Conservation (phyloP, 106 monocot genomes). For the Acorus calamus region DNA sequence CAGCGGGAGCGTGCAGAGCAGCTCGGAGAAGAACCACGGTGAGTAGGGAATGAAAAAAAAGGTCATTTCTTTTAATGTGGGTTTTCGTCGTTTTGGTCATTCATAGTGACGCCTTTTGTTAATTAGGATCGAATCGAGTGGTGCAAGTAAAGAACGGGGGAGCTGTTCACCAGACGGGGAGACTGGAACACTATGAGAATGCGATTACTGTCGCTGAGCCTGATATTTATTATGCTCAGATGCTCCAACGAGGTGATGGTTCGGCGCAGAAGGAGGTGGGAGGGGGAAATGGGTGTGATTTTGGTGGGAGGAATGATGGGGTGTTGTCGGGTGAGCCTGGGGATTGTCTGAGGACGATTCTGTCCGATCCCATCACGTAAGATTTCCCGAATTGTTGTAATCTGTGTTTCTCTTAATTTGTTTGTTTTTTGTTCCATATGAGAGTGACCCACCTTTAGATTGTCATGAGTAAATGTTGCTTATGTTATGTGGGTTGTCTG, state of each 20-base stretch:
- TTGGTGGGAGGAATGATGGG: conserved; percentile 28
- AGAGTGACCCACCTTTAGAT: too few relatives aligned
- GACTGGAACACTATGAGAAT: conserved; percentile 18
- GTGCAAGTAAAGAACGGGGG: conserved; percentile 9
- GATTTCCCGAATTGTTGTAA: conserved; percentile 6
- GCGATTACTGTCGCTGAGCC: conserved; percentile 28
- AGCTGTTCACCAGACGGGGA: conserved; percentile 12
- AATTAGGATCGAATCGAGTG: conserved; percentile 25
- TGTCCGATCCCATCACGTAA: conserved; percentile 77
- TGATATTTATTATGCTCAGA: conserved; percentile 17
- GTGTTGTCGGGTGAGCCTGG: conserved; percentile 14
- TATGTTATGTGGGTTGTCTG: not conserved
- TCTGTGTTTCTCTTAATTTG: not conserved
- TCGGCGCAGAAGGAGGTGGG: conserved; percentile 25
- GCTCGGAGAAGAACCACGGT: conserved; percentile 28
- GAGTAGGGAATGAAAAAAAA: conserved; percentile 13
- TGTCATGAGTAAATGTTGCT: not conserved
- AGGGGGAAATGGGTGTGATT: conserved; percentile 35
- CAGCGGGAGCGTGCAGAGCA: conserved; percentile 57
- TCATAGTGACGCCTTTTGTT: not conserved
- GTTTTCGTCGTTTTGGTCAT: too few relatives aligned
- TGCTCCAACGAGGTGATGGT: conserved; percentile 20
- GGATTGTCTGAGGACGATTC: conserved; percentile 49
- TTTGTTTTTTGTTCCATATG: not conserved
- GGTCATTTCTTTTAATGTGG: conserved; percentile 17